A percentile compares a stretch with the other conserved stretches of the same genome.
phyloP scores from a whole-genome alignment of 768 basidiomycete species.

The Tubosaeta sp. region DNA sequence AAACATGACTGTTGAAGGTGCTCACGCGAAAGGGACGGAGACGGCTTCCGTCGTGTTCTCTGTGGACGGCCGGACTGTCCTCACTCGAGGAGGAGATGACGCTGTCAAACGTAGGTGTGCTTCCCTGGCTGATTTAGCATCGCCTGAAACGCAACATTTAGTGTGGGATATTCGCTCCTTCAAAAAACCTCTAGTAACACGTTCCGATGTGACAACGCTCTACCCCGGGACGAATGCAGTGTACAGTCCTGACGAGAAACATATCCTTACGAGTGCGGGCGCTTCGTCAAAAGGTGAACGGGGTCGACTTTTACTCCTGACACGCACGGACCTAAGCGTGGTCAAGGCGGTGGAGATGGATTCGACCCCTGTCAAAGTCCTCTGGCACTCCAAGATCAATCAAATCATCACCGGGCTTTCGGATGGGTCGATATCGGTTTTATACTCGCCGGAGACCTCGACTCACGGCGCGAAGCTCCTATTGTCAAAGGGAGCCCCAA shows the following conservation, averaged over 20 bases:
- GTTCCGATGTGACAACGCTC: constrained; percentile 60
- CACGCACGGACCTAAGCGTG: constrained; percentile 64
- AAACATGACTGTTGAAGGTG: constrained; percentile 78
- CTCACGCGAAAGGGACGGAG: constrained; percentile 82
- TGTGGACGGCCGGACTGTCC: constrained; percentile 77
- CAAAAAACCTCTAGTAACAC: constrained; percentile 80
- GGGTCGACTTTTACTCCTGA: constrained; percentile 72
- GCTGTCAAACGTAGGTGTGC: constrained; percentile 85
- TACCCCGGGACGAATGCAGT: constrained; percentile 93
- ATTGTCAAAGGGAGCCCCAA: constrained; percentile 79
- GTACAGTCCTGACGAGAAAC: constrained; percentile 93
- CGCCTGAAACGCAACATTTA: constrained; percentile 29
- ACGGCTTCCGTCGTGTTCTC: constrained; percentile 87
- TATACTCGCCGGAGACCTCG: constrained; percentile 90
- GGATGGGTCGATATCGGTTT: constrained; percentile 80
- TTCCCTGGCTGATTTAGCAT: not conserved
- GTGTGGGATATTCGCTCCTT: constrained; percentile 95
- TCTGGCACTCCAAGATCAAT: constrained; percentile 98
- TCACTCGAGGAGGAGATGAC: constrained; percentile 91
- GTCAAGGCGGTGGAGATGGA: constrained; percentile 66
- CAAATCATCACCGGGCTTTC: constrained; percentile 88
- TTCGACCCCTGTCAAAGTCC: constrained; percentile 81
- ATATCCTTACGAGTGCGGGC: constrained; percentile 80
- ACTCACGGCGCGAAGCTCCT: constrained; percentile 90
- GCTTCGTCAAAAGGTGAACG: constrained; percentile 60